Base-by-base conservation (phyloP, 441 rosid genomes). In the Hura crepitans region DNA sequence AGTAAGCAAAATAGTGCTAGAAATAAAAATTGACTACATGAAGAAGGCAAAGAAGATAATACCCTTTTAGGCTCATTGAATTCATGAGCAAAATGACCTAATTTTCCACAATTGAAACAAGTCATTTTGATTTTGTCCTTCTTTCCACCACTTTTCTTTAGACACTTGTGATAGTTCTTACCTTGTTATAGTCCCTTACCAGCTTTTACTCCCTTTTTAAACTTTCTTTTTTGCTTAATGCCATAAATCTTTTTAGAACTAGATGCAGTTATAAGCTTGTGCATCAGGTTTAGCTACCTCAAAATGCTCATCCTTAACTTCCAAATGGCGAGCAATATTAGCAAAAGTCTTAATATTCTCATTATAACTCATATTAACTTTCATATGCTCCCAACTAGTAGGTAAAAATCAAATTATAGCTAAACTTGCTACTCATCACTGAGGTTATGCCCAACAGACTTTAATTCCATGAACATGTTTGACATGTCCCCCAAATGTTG, bases 271-370 rank as follows among this genome's bases (percentile, higher is more conserved):
- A 39, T 45, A 30, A 43, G 23, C 57, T 62, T 31, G 53, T 69
- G 0, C 12, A 3, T n/a, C n/a, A n/a, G 53, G 22, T 15, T 51
- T 53, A 43, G 37, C 13, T 12, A 1, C 45, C 45, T 64, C 51
- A 25, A 70, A 2, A 62, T 37, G 0, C 53, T 75, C 59, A 3
- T 58, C 42, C 43, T 72, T 33, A 28, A 56, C 35, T 10, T 7
- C 33, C 9, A 39, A 1, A 22, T 67, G 54, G 11, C 5, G 15
- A 14, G 0, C 0, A 17, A 59, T 50, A 28, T 47, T 67, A 3
- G 45, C 9, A 53, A 72, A 64, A 3, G 47, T 27, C 46, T 72
- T 73, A 58, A 65, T 37, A 11, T 18, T 51, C 9, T 74, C 43
- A 54, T 68, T 74, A 13, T 45, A 33, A 0, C 30, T 69, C 65